Evolutionary conservation across 2,329 filamentous ascomycete genomes (phyloP), one percentile per base, ranked within the genome.

Genomic region (Cryphonectria naterciae): DNA sequence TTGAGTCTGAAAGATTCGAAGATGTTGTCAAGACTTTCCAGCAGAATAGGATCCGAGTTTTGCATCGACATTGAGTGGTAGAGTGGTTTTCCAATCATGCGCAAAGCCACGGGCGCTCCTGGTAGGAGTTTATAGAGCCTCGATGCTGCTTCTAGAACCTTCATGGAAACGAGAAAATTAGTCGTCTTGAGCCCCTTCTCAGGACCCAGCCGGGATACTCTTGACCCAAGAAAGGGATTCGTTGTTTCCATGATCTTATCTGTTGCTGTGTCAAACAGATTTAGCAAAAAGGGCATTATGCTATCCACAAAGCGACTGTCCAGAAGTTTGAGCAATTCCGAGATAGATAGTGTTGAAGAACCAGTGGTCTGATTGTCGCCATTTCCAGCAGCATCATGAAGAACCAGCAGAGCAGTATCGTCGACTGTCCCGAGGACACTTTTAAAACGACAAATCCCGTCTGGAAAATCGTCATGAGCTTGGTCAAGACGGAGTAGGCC

Each of bases 11-110:
- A 22, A 32, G 52, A 17, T 2, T 13, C 13, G 25, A 56, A 28
- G 25, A 32, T 54, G n/a, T 2, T 28, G 25, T 13, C n/a, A 13
- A 11, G 13, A 28, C 4, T 4, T 15, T 4, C 6, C 13, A 15
- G 4, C n/a, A 28, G 5, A 7, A 1, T 5, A 15, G n/a, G 6
- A 5, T 2, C 0, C 11, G 15, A 15, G 52, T 4, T 32, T 10
- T 13, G 25, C 13, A 15, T 15, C 13, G 13, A 22, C 8, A 1
- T 28, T 6, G 25, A 25, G 25, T 10, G 10, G 11, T 4, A 15
- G 52, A 56, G 52, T 11, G 10, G 4, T 11, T 5, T 11, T 15
- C 28, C 25, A 5, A 56, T 15, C 11, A 28, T 15, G 11, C n/a
- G 25, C n/a, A 56, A 56, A 15, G 52, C 52, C 15, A 56, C 52